phyloP scores from a whole-genome alignment of 1,284 basidiomycete genomes.

The Rhodotorula sp. region DNA sequence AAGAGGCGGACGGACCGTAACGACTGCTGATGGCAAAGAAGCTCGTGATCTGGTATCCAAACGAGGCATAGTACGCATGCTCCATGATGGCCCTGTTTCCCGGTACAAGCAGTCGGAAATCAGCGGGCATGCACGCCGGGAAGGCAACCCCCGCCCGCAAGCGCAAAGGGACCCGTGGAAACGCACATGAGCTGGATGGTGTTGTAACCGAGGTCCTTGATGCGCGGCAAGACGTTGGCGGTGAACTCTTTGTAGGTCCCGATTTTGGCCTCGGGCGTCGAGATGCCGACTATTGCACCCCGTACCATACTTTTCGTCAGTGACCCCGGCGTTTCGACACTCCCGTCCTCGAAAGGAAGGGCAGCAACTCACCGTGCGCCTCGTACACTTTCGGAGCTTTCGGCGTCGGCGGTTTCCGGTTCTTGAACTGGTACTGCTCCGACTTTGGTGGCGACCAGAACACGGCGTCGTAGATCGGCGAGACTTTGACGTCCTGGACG shows the following conservation, averaged over 20 bases:
- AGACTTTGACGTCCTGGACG: constrained; percentile 85
- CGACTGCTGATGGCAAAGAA: constrained; percentile 97
- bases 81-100: constrained; percentile 69
- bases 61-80: constrained; percentile 98
- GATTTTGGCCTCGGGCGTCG: constrained; percentile 78
- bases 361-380: constrained; percentile 63
- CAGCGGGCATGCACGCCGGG: background rate
- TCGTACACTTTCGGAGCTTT: constrained; percentile 84
- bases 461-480: constrained; percentile 90
- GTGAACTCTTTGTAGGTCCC: constrained; percentile 97
- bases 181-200: constrained; percentile 95
- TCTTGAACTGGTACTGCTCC: constrained; percentile 77
- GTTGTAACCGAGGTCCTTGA: constrained; percentile 90
- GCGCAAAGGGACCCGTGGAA: background rate
- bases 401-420: constrained; percentile 67
- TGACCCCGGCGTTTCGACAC: no score
- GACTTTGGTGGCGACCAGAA: constrained; percentile 90
- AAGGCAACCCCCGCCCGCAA: background rate
- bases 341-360: background rate
- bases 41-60: constrained; percentile 95
- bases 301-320: background rate
- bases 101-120: no score
- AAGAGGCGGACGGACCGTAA: constrained; percentile 56
- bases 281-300: constrained; percentile 78
- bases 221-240: constrained; percentile 75